These are phyloP conservation scores for Neurospora tetraspora DNA, from an alignment of 495 filamentous ascomycete species.

Conservation along the genomic window DNA sequence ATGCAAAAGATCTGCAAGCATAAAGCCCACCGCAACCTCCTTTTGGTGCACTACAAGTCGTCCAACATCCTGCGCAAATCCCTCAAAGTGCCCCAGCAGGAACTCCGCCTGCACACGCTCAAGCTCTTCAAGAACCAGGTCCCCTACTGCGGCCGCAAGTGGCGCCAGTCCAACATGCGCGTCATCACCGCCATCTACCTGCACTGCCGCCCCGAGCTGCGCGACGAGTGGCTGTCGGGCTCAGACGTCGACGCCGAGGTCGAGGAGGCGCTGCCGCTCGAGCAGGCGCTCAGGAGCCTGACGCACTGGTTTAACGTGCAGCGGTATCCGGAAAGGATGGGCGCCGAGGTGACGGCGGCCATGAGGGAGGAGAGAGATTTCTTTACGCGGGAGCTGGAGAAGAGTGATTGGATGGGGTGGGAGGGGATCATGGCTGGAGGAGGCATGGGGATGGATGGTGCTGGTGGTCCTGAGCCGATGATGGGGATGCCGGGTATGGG, in stretches of 20 bases:
- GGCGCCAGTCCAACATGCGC: constrained; percentile 96
- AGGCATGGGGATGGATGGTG: background rate
- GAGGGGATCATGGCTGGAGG: constrained; percentile 1
- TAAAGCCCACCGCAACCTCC: constrained; percentile 86
- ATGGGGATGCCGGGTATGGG: constrained; percentile 2
- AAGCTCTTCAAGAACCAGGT: constrained; percentile 98
- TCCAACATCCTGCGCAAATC: constrained; percentile 80
- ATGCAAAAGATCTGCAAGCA: constrained; percentile 95
- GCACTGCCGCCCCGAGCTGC: constrained; percentile 80
- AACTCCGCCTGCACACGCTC: constrained; percentile 85
- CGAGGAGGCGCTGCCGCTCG: constrained; percentile 80
- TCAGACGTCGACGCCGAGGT: constrained; percentile 86
- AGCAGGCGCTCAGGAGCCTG: constrained; percentile 76
- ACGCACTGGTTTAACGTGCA: constrained; percentile 90
- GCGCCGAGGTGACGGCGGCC: constrained; percentile 49
- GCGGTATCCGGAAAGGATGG: constrained; percentile 72
- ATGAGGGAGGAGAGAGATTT: constrained; percentile 79
- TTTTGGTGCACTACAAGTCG: constrained; percentile 91
- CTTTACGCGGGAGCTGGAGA: constrained; percentile 81
- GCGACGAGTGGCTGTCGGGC: constrained; percentile 92
- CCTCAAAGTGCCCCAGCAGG: constrained; percentile 79
- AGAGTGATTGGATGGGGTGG: constrained; percentile 45
- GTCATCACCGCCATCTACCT: constrained; percentile 96
- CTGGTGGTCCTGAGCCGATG: background rate
- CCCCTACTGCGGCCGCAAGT: constrained; percentile 94